Base-by-base conservation (phyloP, 192 early-diverging fungal genomes). In the Chytriomyces sp. region DNA sequence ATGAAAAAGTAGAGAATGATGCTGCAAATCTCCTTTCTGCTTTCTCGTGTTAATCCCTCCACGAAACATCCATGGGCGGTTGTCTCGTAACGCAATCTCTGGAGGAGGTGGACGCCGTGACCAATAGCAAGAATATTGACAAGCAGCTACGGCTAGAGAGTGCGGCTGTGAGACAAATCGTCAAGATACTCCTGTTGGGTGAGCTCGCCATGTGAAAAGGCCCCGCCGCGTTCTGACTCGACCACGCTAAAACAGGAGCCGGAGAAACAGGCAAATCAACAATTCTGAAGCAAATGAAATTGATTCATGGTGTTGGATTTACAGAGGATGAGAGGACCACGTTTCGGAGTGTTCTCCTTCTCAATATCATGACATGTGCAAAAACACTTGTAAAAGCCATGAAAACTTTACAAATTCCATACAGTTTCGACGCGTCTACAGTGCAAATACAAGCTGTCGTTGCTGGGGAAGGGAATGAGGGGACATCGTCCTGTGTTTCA, bases 211-310 rank as follows among this genome's bases (percentile, higher is more conserved):
- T 73, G 19, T 76, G 79, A 22, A 81, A 81, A 72, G 75, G 76
- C 4, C 78, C 79, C 19, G 62, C 78, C 44, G n/a, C n/a, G n/a
- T n/a, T n/a, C n/a, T n/a, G n/a, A n/a, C n/a, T n/a, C n/a, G n/a
- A n/a, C n/a, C n/a, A n/a, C n/a, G n/a, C n/a, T n/a, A n/a, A n/a
- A n/a, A n/a, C 54, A 78, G 28, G n/a, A n/a, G n/a, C n/a, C n/a
- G n/a, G n/a, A n/a, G n/a, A n/a, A n/a, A n/a, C n/a, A n/a, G n/a
- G n/a, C n/a, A n/a, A n/a, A n/a, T n/a, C n/a, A n/a, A n/a, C n/a
- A n/a, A n/a, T n/a, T n/a, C n/a, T n/a, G n/a, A 81, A 81, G 61
- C 79, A 81, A 54, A 71, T 81, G 55, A 64, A 63, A 33, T 62
- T 81, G 10, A 72, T 78, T 31, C 72, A 81, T 52, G 80, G 76